Conservation (phyloP, 441 rosid species). For the Biscutella laevigata region DNA sequence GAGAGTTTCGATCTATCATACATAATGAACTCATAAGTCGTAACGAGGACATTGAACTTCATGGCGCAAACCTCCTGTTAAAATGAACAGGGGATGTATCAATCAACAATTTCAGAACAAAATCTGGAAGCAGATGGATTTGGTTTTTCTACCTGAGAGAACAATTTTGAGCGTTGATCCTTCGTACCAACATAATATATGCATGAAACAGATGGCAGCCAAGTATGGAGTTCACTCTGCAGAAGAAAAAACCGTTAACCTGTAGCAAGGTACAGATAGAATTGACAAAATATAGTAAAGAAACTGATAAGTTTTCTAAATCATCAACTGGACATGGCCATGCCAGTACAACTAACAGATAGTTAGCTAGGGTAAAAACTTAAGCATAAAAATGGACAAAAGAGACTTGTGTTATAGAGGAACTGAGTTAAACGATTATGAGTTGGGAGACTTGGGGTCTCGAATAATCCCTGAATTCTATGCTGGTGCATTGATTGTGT, state of each 20-base stretch:
- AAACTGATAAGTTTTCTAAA: background rate
- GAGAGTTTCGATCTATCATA: constrained; percentile 97
- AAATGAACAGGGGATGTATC: constrained; percentile 16
- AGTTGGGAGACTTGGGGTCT: constrained; percentile 4
- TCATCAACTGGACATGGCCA: constrained; percentile 10
- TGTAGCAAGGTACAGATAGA: constrained; percentile 4
- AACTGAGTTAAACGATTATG: background rate
- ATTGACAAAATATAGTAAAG: background rate
- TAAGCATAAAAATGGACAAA: background rate
- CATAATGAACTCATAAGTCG: constrained; percentile 99
- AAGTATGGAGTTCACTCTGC: constrained; percentile 93
- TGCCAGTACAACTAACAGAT: constrained; percentile 22
- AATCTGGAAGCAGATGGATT: constrained; percentile 6
- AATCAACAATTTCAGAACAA: constrained; percentile 28
- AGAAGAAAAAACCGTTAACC: constrained; percentile 10
- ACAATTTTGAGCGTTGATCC: constrained; percentile 90
- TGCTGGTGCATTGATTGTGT: constrained; percentile 4
- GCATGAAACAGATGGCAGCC: constrained; percentile 98
- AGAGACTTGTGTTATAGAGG: constrained; percentile 1
- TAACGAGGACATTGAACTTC: constrained; percentile 98
- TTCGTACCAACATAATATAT: constrained; percentile 91
- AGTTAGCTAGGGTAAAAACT: constrained; percentile 1
- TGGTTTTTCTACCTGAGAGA: constrained; percentile 88
- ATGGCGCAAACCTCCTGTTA: constrained; percentile 88
- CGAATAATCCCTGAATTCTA: background rate